These are phyloP conservation scores for Carallia brachiata DNA, from an alignment of 345 rosid genomes.

Conservation along the genomic window DNA sequence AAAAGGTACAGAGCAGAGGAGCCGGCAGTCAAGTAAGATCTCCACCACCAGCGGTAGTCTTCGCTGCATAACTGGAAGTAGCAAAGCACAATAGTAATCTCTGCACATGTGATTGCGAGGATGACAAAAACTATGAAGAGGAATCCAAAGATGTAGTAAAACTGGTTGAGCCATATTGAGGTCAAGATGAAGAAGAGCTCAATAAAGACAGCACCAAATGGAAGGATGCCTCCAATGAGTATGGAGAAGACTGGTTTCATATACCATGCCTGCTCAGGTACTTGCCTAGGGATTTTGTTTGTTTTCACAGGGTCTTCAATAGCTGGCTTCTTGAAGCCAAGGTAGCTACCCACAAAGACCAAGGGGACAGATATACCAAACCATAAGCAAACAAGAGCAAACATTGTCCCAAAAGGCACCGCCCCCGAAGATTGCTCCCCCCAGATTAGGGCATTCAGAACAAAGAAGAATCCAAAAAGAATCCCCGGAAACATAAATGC, in stretches of 20 bases:
- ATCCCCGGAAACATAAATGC: conserved; percentile 95
- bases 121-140: conserved; percentile 91
- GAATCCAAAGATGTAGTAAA: conserved; percentile 98
- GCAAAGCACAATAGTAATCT: conserved; percentile 89
- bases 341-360: conserved; percentile 89
- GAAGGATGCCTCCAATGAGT: conserved; percentile 92
- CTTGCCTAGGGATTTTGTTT: conserved; percentile 90
- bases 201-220: conserved; percentile 93
- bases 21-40: conserved; percentile 91
- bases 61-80: conserved; percentile 98
- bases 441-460: conserved; percentile 87
- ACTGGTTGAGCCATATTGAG: conserved; percentile 97
- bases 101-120: conserved; percentile 84
- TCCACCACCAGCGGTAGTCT: conserved; percentile 99
- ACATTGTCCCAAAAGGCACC: conserved; percentile 95
- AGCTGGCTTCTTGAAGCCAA: conserved; percentile 90
- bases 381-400: conserved; percentile 94
- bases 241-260: conserved; percentile 92
- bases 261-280: conserved; percentile 97
- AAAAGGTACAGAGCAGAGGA: conserved; percentile 92
- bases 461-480: conserved; percentile 74
- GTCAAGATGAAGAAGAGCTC: conserved; percentile 98
- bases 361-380: conserved; percentile 96
- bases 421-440: conserved; percentile 97
- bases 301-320: conserved; percentile 90